A percentile compares a stretch with the other conserved stretches of the same genome.
phyloP scores from a whole-genome alignment of 768 basidiomycete genomes.

The Pulveroboletus sp. region DNA sequence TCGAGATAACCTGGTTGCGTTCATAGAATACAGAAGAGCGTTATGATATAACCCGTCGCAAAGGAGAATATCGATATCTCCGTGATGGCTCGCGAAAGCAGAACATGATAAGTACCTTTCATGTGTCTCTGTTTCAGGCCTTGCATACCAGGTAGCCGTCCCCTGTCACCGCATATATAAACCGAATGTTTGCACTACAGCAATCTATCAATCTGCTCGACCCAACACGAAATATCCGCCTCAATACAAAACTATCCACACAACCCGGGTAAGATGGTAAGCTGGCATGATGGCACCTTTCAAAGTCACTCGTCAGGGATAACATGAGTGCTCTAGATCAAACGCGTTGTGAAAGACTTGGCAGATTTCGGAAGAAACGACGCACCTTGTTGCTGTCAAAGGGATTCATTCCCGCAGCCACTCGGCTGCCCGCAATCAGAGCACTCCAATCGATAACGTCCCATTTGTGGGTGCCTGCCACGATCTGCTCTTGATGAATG shows the following conservation, averaged over 20 bases:
- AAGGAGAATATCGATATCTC: too few species aligned
- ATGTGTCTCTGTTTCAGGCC: too few species aligned
- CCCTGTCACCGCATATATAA: too few species aligned
- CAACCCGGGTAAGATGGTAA: not conserved
- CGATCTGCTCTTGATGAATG: constrained; percentile 48
- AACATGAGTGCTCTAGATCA: constrained; percentile 21
- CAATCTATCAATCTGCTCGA: not conserved
- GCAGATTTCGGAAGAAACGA: not conserved
- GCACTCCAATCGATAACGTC: constrained; percentile 80
- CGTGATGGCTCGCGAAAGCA: not conserved
- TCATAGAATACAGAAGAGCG: constrained; percentile 66
- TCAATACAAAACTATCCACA: not conserved
- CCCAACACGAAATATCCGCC: not conserved
- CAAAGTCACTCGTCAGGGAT: constrained; percentile 20
- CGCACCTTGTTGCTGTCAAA: constrained; percentile 37
- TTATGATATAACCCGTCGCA: constrained; percentile 37
- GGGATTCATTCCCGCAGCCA: constrained; percentile 62
- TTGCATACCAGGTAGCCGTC: too few species aligned
- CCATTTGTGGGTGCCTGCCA: constrained; percentile 45
- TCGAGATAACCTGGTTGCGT: constrained; percentile 69
- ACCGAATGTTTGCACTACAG: too few species aligned
- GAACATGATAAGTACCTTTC: too few species aligned
- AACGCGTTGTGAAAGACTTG: not conserved
- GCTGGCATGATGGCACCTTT: not conserved
- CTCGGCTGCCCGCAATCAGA: constrained; percentile 71